A percentile compares a stretch with the other conserved stretches of the same genome.
Conservation (phyloP, 2,329 filamentous ascomycete genomes). For the Cordyceps pruinosa region DNA sequence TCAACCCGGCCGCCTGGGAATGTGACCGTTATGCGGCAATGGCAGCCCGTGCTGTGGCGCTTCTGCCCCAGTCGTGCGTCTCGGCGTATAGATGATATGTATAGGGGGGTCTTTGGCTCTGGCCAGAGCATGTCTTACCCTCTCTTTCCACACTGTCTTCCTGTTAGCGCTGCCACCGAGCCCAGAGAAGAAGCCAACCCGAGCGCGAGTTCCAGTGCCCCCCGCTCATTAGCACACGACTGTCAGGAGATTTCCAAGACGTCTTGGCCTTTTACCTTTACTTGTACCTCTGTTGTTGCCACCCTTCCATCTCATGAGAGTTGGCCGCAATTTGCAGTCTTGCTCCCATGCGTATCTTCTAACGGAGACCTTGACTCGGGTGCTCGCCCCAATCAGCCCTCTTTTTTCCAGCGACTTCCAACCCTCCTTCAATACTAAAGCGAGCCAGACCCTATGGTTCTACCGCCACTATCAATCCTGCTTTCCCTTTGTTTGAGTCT, state of each 20-base stretch:
- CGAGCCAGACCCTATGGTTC: slow-evolving; percentile 6
- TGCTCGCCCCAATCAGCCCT: background rate
- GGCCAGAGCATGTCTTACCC: background rate
- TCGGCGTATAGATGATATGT: slow-evolving; percentile 11
- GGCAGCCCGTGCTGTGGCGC: slow-evolving; percentile 7
- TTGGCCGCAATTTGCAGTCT: background rate
- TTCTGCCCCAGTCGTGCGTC: slow-evolving; percentile 10
- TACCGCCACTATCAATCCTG: background rate
- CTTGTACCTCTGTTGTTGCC: background rate
- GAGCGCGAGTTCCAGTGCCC: background rate
- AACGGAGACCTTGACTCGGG: slow-evolving; percentile 10
- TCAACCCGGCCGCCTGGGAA: slow-evolving; percentile 7
- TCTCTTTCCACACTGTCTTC: background rate
- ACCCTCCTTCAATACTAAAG: background rate
- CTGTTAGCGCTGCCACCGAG: slow-evolving; percentile 3
- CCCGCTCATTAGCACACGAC: slow-evolving; percentile 6
- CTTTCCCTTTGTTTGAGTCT: slow-evolving; percentile 6
- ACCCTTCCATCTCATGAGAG: background rate
- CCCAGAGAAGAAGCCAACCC: slow-evolving; percentile 1
- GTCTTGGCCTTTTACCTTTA: background rate
- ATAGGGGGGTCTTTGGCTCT: slow-evolving; percentile 6
- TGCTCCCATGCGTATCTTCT: slow-evolving; percentile 1
- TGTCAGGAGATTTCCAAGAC: slow-evolving; percentile 4
- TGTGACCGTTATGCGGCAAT: slow-evolving; percentile 1
- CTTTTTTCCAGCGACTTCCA: background rate